Evolutionary conservation across 1,284 basidiomycete species (phyloP), one percentile per base, ranked within the genome.

Genomic region (Cutaneotrichosporon daszewskae): DNA sequence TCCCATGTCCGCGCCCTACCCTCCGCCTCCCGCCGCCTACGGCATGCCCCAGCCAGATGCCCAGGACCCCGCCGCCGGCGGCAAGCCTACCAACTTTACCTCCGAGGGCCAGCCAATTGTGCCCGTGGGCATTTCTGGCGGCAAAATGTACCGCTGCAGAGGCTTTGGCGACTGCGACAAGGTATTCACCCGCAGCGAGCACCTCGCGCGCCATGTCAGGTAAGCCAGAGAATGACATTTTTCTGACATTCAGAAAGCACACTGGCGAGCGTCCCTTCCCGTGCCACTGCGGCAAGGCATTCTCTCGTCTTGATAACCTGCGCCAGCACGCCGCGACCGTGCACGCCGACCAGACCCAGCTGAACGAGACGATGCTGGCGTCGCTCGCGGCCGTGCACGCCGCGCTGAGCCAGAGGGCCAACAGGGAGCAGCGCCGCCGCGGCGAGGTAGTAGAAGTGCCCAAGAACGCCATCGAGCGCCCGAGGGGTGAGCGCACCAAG

Each of bases 271-370:
- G 90, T 6, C 92, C 92, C 5, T 96, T 96, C 72, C 81, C 82
- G 36, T 97, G 92, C 66, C 91, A 96, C 64, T 97, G 92, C 74
- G 81, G 82, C 22, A 94, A 95, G 68, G 84, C 92, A 49, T 96
- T 97, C 66, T 94, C 89, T 14, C 83, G 92, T 19, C 83, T 96
- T 62, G 92, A 97, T 75, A 97, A 97, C 66, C 79, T 97, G 11
- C 82, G 92, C 35, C 92, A 96, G 64, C 92, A 97, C 69, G 87
- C 91, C 0, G 86, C 92, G 73, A 95, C 91, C 4, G 90, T 95
- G 2, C 92, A 97, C 63, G 83, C 89, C 20, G 89, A 95, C 64
- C 86, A 85, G 72, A 58, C 68, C 1, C 83, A 86, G 0, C 79
- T 83, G 65, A 97, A 96, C 75, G 87, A 92, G 66, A 74, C 78